Evolutionary conservation across 495 filamentous ascomycete species (phyloP).

Genomic region (Penicillium odoratum): DNA sequence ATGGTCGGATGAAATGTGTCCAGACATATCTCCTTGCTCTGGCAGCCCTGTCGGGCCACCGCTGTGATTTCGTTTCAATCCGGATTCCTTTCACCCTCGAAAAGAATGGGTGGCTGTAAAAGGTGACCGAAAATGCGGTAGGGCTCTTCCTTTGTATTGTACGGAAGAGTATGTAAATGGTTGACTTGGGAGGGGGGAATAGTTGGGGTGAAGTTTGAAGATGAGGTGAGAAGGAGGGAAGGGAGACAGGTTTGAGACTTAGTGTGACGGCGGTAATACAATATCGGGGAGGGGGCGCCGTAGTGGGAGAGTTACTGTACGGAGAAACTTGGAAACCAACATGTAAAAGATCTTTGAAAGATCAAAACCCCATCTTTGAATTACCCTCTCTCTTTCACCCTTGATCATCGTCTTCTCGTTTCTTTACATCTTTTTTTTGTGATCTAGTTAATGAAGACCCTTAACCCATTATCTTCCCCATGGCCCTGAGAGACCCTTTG

Average conservation of each 20-base stretch:
- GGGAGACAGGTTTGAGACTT: constrained; percentile 28
- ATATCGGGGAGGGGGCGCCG: constrained; percentile 14
- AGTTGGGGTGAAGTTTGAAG: constrained; percentile 8
- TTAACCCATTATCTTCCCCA: constrained; percentile 9
- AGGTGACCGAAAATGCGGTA: not conserved
- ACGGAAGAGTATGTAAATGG: constrained; percentile 8
- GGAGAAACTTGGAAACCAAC: constrained; percentile 3
- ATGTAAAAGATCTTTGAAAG: constrained; percentile 2
- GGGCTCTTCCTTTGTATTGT: not conserved
- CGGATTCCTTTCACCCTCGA: constrained; percentile 19
- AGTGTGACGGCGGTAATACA: constrained; percentile 31
- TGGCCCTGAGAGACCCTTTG: constrained; percentile 15
- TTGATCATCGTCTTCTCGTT: not conserved
- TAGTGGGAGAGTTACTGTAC: constrained; percentile 6
- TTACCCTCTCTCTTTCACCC: too few relatives aligned
- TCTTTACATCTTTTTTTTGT: constrained; percentile 2
- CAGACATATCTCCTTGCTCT: constrained; percentile 44
- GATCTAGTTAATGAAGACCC: not conserved
- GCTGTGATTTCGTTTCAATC: constrained; percentile 30
- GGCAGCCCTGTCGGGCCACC: constrained; percentile 49
- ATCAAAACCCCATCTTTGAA: not conserved
- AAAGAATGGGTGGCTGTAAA: constrained; percentile 14
- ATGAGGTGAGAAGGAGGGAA: constrained; percentile 18
- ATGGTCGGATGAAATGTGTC: constrained; percentile 43
- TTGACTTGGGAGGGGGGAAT: constrained; percentile 2